Evolutionary conservation across 2,329 filamentous ascomycete species (phyloP), one percentile per base, ranked within the genome.

Genomic region (Penicillium sp.): DNA sequence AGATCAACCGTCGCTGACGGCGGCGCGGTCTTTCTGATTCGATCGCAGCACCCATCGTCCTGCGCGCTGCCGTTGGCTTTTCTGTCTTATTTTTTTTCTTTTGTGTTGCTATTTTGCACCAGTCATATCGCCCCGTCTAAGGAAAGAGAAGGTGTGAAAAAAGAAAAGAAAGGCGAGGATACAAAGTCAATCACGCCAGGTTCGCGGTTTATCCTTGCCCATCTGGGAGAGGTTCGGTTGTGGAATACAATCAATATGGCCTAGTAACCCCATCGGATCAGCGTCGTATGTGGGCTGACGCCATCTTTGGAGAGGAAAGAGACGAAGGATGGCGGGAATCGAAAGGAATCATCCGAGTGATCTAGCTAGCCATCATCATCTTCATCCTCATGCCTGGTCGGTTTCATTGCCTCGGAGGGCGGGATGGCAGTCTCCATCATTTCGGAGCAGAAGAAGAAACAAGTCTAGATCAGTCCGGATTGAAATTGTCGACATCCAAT

Each of bases 401-500:
- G n/a, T n/a, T n/a, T n/a, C n/a, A n/a, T n/a, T n/a, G n/a, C n/a
- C n/a, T n/a, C n/a, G n/a, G n/a, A n/a, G n/a, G n/a, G 11, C 11
- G 21, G 7, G 21, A 23, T 23, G 7, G 11, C 7, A 11, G 21
- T 11, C 7, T 23, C 7, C 7, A 23, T 23, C 21, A 41, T 36
- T 38, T 52, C 49, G 47, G 51, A 45, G 49, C 27, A 43, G 31
- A 33, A 45, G 44, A 47, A 47, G 37, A 43, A 53, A 53, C 20
- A 33, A 52, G 50, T 36, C 46, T 53, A 56, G 53, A 50, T 45
- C 35, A 30, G 53, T 51, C 50, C 45, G 27, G 14, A 53, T 54
- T 37, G n/a, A 41, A 56, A 56, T 51, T 7, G 13, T 21, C 15
- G 18, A 9, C 35, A 19, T 38, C 38, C 35, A 45, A 43, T 47